These are phyloP conservation scores for Mangifera indica DNA, from an alignment of 345 rosid species.

Conservation along the genomic window DNA sequence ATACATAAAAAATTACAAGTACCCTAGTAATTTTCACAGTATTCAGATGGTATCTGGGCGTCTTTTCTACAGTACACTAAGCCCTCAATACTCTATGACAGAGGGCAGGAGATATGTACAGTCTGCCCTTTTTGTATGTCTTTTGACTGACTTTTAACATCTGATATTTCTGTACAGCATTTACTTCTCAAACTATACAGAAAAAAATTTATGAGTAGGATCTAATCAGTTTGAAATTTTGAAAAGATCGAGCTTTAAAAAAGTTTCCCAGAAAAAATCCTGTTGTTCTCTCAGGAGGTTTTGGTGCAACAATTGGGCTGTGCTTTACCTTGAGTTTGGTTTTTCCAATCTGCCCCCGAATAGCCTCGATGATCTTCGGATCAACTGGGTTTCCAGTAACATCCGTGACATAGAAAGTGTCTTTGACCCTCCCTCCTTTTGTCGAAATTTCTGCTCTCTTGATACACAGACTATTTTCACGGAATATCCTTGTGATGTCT, in stretches of 20 bases:
- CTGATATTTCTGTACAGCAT: slow-evolving; percentile 25
- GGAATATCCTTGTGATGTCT: slow-evolving; percentile 53
- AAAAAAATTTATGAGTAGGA: slow-evolving; percentile 34
- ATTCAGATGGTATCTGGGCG: slow-evolving; percentile 4
- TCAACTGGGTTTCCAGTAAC: slow-evolving; percentile 49
- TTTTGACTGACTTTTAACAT: slow-evolving; percentile 9
- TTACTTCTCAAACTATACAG: slow-evolving; percentile 16
- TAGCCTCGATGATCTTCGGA: slow-evolving; percentile 40
- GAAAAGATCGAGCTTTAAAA: slow-evolving; percentile 46
- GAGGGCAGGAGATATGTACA: slow-evolving; percentile 14
- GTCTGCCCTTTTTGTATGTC: slow-evolving; percentile 4
- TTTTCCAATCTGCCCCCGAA: slow-evolving; percentile 43
- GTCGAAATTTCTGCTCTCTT: slow-evolving; percentile 59
- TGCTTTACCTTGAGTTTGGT: slow-evolving; percentile 37
- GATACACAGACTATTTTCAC: slow-evolving; percentile 54
- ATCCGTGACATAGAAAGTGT: slow-evolving; percentile 54
- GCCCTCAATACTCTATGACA: neutral
- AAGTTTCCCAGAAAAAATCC: slow-evolving; percentile 50
- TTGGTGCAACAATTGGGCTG: slow-evolving; percentile 25
- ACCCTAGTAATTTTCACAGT: slow-evolving; percentile 15
- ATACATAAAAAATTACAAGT: slow-evolving; percentile 17
- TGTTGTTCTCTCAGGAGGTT: slow-evolving; percentile 37
- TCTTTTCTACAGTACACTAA: slow-evolving; percentile 9
- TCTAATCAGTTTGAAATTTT: slow-evolving; percentile 45
- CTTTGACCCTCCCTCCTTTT: slow-evolving; percentile 40